phyloP scores from a whole-genome alignment of 2,329 filamentous ascomycete species.

The Fusarium sp. region DNA sequence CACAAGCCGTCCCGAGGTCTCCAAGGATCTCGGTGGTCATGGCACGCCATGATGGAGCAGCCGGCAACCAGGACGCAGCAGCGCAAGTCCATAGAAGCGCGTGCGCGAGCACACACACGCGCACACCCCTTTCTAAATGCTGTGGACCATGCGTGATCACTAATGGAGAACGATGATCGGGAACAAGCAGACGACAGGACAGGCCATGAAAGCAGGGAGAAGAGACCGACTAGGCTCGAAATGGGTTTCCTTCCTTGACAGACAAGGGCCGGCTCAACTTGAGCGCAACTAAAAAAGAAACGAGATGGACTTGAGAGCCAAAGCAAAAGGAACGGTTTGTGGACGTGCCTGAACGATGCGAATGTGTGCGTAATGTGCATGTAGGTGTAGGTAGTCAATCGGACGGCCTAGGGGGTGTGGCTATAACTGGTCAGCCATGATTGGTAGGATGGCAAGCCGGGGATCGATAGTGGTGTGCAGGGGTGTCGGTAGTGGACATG shows the following conservation, averaged over 20 bases:
- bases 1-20: slow-evolving; percentile 27
- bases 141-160: slow-evolving; percentile 17
- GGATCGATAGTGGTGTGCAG: slow-evolving; percentile 42
- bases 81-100: slow-evolving; percentile 8
- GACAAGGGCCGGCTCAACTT: slow-evolving; percentile 14
- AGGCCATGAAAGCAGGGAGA: slow-evolving; percentile 20
- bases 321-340: slow-evolving; percentile 35
- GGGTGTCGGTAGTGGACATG: slow-evolving; percentile 42
- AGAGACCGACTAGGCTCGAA: slow-evolving; percentile 16
- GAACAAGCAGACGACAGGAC: slow-evolving; percentile 17
- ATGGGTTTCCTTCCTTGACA: slow-evolving; percentile 3
- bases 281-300: slow-evolving; percentile 23
- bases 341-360: slow-evolving; percentile 36
- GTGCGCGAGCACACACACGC: slow-evolving; percentile 7
- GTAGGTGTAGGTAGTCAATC: slow-evolving; percentile 39
- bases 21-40: slow-evolving; percentile 27
- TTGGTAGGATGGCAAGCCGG: slow-evolving; percentile 29
- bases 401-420: slow-evolving; percentile 32
- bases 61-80: slow-evolving; percentile 28
- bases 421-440: slow-evolving; percentile 37
- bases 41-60: slow-evolving; percentile 16
- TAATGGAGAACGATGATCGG: slow-evolving; percentile 12
- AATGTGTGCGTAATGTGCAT: slow-evolving; percentile 40
- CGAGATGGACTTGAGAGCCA: slow-evolving; percentile 9
- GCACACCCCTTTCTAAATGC: slow-evolving; percentile 28